phyloP scores from a whole-genome alignment of 805 yeast genomes.

The Lipomyces sp. region DNA sequence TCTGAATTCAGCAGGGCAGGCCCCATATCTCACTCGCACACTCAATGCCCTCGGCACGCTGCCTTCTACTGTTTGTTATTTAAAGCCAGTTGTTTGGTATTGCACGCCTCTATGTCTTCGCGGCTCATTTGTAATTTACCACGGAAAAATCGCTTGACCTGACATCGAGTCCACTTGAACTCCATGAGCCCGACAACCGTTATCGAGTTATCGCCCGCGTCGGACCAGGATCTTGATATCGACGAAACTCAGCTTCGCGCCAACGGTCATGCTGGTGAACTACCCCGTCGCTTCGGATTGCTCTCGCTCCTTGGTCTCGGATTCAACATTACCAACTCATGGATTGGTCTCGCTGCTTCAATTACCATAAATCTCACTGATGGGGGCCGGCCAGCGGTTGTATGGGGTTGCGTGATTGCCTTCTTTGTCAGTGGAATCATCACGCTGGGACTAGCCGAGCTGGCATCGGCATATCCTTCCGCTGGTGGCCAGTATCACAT shows the following conservation, averaged over 20 bases:
- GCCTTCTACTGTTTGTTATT: too few relatives aligned
- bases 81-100: background rate
- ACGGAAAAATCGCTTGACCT: background rate
- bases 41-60: too few relatives aligned
- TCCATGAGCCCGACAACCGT: background rate
- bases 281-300: constrained; percentile 5
- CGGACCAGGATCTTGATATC: background rate
- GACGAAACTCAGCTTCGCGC: constrained; percentile 13
- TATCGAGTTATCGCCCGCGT: background rate
- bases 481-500: constrained; percentile 38
- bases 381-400: constrained; percentile 19
- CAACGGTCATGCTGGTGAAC: constrained; percentile 13
- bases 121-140: background rate
- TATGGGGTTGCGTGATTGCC: constrained; percentile 31
- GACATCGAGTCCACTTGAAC: background rate
- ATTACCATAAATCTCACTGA: constrained; percentile 7
- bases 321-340: constrained; percentile 31
- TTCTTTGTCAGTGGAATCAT: constrained; percentile 25
- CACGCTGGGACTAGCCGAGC: constrained; percentile 32
- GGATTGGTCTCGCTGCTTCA: constrained; percentile 27
- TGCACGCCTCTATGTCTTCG: background rate
- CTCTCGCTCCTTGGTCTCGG: constrained; percentile 12
- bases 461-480: constrained; percentile 34
- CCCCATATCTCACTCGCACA: too few relatives aligned
- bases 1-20: too few relatives aligned